Percentiles rank a stretch among this genome's conserved stretches.
Conservation (phyloP, 257 asterid species). For the Oldenlandia corymbosa region DNA sequence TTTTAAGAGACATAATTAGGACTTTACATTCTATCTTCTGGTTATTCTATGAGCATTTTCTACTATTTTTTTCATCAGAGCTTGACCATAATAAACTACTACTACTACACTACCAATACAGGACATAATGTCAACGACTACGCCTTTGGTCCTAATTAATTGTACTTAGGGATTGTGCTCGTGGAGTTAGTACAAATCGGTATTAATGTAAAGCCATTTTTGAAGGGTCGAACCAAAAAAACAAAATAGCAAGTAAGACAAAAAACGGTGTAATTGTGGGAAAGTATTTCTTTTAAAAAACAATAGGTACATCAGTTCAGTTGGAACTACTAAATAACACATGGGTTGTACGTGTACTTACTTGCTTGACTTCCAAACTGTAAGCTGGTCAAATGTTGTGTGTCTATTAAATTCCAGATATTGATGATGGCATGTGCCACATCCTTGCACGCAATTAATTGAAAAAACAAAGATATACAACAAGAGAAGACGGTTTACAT, state of each 20-base stretch:
- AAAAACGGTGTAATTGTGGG: background rate
- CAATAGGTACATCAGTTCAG: background rate
- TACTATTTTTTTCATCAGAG: too few species aligned
- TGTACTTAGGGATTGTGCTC: background rate
- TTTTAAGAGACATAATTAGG: too few species aligned
- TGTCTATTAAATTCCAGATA: background rate
- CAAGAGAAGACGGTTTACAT: too few species aligned
- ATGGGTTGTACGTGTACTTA: conserved; percentile 1
- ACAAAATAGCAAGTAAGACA: conserved; percentile 1
- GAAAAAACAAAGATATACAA: too few species aligned
- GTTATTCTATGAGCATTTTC: too few species aligned
- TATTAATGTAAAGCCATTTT: background rate
- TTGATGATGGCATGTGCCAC: conserved; percentile 17
- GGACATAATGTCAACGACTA: background rate
- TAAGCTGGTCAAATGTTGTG: background rate
- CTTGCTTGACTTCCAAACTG: too few species aligned
- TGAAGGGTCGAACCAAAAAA: background rate
- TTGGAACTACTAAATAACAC: background rate
- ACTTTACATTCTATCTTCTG: too few species aligned
- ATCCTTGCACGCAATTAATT: conserved; percentile 9
- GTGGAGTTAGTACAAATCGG: background rate
- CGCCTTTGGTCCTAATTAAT: background rate
- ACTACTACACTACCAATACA: too few species aligned
- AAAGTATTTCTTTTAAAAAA: background rate
- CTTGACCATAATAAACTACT: too few species aligned